A percentile compares a stretch with the other conserved stretches of the same genome.
Conservation (phyloP, 805 yeast species). For the Kregervanrija delftensis region DNA sequence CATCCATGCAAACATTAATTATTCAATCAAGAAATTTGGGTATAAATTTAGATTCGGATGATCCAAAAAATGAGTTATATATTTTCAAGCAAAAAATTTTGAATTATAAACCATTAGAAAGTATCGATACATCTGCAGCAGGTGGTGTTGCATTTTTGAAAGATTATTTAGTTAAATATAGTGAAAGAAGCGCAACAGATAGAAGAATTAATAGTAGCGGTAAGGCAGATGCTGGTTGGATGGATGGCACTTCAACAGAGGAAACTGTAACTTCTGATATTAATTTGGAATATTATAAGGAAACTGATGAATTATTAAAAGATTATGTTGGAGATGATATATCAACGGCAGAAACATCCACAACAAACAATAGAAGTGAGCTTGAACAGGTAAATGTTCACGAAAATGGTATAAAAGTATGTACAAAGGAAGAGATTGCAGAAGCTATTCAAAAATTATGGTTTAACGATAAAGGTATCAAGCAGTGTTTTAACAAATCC, state of each 20-base stretch:
- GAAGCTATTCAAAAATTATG: slow-evolving; percentile 64
- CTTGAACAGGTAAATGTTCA: slow-evolving; percentile 3
- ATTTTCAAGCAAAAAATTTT: slow-evolving; percentile 43
- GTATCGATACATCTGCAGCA: slow-evolving; percentile 58
- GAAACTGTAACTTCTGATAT: slow-evolving; percentile 7
- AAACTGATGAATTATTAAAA: slow-evolving; percentile 8
- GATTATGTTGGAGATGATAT: slow-evolving; percentile 14
- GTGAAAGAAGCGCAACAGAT: slow-evolving; percentile 45
- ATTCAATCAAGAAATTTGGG: slow-evolving; percentile 66
- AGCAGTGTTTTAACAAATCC: slow-evolving; percentile 47
- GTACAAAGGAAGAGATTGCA: slow-evolving; percentile 51
- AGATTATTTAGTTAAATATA: slow-evolving; percentile 57
- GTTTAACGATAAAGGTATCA: slow-evolving; percentile 63
- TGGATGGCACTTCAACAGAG: slow-evolving; percentile 11
- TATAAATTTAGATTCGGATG: slow-evolving; percentile 61
- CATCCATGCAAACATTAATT: slow-evolving; percentile 71
- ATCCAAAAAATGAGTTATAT: slow-evolving; percentile 39
- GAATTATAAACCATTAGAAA: slow-evolving; percentile 50
- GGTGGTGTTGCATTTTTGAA: slow-evolving; percentile 59
- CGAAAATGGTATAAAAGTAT: neutral
- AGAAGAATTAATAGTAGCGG: slow-evolving; percentile 54
- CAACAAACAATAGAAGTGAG: neutral
- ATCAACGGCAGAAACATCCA: slow-evolving; percentile 3
- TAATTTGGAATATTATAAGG: slow-evolving; percentile 11
- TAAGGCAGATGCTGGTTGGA: slow-evolving; percentile 31